Base-by-base conservation (phyloP, 176 grass and related monocot genomes). In the Triticum turgidum region DNA sequence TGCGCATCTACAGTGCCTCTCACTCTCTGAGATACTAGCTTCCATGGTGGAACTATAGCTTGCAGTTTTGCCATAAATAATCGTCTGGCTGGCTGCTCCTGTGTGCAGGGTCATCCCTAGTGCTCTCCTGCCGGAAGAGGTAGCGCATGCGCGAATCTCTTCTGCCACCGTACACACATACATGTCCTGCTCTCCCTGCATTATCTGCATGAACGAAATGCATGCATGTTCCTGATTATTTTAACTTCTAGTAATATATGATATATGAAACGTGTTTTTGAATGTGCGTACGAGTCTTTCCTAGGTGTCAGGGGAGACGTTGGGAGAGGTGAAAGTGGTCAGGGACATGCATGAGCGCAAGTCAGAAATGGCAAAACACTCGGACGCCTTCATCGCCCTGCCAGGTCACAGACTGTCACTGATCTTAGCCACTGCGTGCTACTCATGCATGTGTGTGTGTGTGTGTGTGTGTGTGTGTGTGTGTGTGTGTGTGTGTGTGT, bases 261-360 rank as follows among this genome's bases (percentile, higher is more conserved):
- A 27, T 27, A 76, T 39, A 63, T 17, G 56, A 54, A 86, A 86
- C 73, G 47, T 77, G 61, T 11, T 20, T 80, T 25, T 20, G 74
- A 54, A 49, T 51, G 0, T 24, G 39, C 9, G 38, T 11, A 13
- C 61, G 15, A 34, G 38, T 62, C 11, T 73, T 59, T 42, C 11
- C 37, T 62, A 95, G 93, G 89, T 95, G 87, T 95, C 90, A 76
- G 93, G 90, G 61, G 86, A 95, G 76, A 95, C 93, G 1, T 84
- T 84, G 65, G 93, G 90, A 59, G 90, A 92, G 79, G 52, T 90
- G 85, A 92, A 90, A 86, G 84, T 88, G 68, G 93, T 95, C 30
- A 87, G 90, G 81, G 90, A 90, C 66, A 95, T 95, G 93, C 93
- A 95, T 75, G 90, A 95, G 83, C 91, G 93, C 75, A 95, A 95